Conservation (phyloP, 1,139 yeast genomes). For the Pichia sp. region DNA sequence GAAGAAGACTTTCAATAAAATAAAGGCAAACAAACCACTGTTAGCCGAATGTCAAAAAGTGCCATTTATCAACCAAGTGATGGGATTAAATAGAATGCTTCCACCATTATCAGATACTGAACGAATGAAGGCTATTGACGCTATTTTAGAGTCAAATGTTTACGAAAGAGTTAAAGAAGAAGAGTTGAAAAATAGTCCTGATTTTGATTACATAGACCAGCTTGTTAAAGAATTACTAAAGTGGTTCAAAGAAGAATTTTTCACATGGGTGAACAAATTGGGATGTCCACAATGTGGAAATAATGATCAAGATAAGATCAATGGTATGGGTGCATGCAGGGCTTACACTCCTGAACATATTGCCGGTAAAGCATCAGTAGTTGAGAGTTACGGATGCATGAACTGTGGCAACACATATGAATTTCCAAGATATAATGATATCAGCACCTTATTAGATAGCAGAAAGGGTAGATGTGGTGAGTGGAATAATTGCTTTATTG, state of each 20-base stretch:
- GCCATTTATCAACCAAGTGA: conserved; percentile 9
- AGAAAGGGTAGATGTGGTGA: conserved; percentile 91
- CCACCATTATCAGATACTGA: conserved; percentile 20
- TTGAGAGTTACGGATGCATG: conserved; percentile 65
- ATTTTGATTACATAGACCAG: conserved; percentile 61
- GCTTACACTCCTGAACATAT: conserved; percentile 38
- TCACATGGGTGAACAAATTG: conserved; percentile 80
- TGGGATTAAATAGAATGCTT: neutral
- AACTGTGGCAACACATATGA: conserved; percentile 47
- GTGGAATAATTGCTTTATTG: conserved; percentile 85
- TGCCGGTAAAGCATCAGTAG: conserved; percentile 45
- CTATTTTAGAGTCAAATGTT: conserved; percentile 39
- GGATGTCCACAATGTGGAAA: conserved; percentile 56
- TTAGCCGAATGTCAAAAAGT: neutral
- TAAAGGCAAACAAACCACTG: neutral
- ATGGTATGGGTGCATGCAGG: conserved; percentile 33
- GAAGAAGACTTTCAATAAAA: neutral
- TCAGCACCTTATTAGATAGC: conserved; percentile 57
- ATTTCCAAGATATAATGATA: conserved; percentile 77
- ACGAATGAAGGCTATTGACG: conserved; percentile 34
- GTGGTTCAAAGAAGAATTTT: conserved; percentile 81
- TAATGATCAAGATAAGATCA: conserved; percentile 37
- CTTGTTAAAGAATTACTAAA: conserved; percentile 64
- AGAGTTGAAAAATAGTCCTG: conserved; percentile 28
- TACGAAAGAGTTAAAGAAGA: conserved; percentile 36